Percentiles rank a stretch among this genome's conserved stretches.
Conservation (phyloP, 352 stramenopile genomes). For the Pythium graminicola region DNA sequence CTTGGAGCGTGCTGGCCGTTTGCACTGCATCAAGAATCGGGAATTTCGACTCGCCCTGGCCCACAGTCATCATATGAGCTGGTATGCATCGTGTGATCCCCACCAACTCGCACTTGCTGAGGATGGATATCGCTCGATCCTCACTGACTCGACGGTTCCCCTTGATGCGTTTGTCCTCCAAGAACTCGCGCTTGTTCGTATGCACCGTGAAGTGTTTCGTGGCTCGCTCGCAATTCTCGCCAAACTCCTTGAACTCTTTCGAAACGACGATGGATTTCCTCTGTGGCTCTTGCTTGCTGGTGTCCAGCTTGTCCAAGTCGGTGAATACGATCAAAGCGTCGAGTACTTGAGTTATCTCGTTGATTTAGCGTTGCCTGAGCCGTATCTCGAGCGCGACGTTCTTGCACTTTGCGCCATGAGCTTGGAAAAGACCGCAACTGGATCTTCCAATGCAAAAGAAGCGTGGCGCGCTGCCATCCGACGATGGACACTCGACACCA, state of each 20-base stretch:
- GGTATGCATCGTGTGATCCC: slow-evolving; percentile 50
- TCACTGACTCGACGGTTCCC: slow-evolving; percentile 10
- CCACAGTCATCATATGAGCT: slow-evolving; percentile 62
- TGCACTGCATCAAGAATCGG: slow-evolving; percentile 5
- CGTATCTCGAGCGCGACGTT: slow-evolving; percentile 56
- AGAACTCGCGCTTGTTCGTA: slow-evolving; percentile 52
- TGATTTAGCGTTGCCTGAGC: slow-evolving; percentile 35
- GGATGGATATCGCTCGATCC: slow-evolving; percentile 33
- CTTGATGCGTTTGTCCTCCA: slow-evolving; percentile 46
- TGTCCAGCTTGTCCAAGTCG: slow-evolving; percentile 50
- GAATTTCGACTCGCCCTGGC: slow-evolving; percentile 28
- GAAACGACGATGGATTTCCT: slow-evolving; percentile 34
- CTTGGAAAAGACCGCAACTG: slow-evolving; percentile 27
- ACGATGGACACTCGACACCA: slow-evolving; percentile 41
- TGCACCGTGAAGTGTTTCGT: slow-evolving; percentile 48
- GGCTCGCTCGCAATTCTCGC: slow-evolving; percentile 47
- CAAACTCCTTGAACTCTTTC: slow-evolving; percentile 55
- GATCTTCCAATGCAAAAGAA: slow-evolving; percentile 24
- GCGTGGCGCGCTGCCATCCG: slow-evolving; percentile 55
- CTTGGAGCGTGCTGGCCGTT: slow-evolving; percentile 30
- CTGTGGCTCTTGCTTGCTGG: slow-evolving; percentile 57
- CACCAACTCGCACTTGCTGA: slow-evolving; percentile 44
- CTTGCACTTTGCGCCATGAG: slow-evolving; percentile 51
- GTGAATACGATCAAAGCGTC: slow-evolving; percentile 47
- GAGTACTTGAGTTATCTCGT: slow-evolving; percentile 53